These are phyloP conservation scores for Pseudogymnoascus sp. DNA, from an alignment of 2,329 filamentous ascomycete genomes.

Conservation along the genomic window DNA sequence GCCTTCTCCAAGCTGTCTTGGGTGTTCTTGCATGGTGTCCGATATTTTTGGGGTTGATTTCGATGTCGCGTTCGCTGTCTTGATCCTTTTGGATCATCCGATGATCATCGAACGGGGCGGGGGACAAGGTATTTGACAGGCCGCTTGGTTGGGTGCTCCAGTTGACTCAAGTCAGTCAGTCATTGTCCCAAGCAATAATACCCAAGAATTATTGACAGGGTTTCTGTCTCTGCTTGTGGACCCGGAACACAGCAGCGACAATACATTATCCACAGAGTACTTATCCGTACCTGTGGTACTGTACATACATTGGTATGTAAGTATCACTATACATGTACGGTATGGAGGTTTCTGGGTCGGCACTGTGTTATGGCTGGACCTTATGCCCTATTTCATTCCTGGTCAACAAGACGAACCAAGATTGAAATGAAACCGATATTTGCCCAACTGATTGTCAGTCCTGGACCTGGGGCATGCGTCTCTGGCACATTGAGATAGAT, in stretches of 20 bases:
- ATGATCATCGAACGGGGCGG: not conserved
- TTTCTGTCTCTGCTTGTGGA: too few species aligned
- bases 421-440: not conserved
- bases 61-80: not conserved
- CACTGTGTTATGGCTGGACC: not conserved
- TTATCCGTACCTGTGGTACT: not conserved
- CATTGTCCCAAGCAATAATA: too few species aligned
- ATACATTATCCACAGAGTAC: not conserved
- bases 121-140: not conserved
- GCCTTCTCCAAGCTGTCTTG: not conserved
- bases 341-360: not conserved
- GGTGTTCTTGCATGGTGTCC: not conserved
- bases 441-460: not conserved
- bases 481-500: not conserved
- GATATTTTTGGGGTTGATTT: not conserved
- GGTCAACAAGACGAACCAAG: not conserved
- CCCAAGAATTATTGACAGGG: too few species aligned
- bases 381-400: not conserved
- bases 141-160: not conserved
- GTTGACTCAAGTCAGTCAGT: not conserved
- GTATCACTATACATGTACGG: not conserved
- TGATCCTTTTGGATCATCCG: not conserved
- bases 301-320: not conserved
- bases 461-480: not conserved
- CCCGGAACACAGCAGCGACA: too few species aligned